Evolutionary conservation across 805 yeast species (phyloP), one percentile per base, ranked within the genome.

Genomic region (Lipomyces lipofer): DNA sequence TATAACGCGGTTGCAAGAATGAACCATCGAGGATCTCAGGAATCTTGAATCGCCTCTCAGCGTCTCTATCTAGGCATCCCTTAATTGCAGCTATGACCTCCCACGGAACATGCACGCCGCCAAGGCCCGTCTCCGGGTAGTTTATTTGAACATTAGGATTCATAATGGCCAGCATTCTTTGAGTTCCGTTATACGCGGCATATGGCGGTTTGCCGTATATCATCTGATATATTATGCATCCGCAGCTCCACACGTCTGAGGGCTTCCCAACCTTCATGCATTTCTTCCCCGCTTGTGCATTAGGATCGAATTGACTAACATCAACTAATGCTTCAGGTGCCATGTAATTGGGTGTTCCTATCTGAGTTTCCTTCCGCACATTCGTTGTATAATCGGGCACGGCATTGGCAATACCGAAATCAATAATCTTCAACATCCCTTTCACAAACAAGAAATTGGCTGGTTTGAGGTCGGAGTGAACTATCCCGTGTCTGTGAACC

Each of bases 211-310:
- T 78, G 0, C 97, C 97, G 64, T 94, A 95, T 7, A 91, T 80
- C 96, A 94, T 89, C 69, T 94, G 98, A 70, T 90, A 92, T 0
- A 94, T 75, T 2, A 94, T 92, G 69, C 98, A 90, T 0, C 99
- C 99, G 71, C 96, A 87, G 19, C 98, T 90, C 99, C 99, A 94
- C 13, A 94, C 84, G 72, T 94, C 99, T 1, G 97, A 86, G 0
- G 98, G 96, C 64, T 84, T 85, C 1, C 98, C 97, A 9, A 91
- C 95, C 69, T 82, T 87, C 92, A 66, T 67, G 30, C 63, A 45
- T 38, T 44, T 49, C 45, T 52, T 85, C 73, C 33, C 81, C 71
- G 53, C 72, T 52, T 66, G 68, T 36, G 67, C 65, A 4, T 67
- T 54, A 29, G 71, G 74, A 48, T 69, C 75, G 5, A 35, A 39